Base-by-base conservation (phyloP, 768 basidiomycete genomes). In the Suillus plorans region DNA sequence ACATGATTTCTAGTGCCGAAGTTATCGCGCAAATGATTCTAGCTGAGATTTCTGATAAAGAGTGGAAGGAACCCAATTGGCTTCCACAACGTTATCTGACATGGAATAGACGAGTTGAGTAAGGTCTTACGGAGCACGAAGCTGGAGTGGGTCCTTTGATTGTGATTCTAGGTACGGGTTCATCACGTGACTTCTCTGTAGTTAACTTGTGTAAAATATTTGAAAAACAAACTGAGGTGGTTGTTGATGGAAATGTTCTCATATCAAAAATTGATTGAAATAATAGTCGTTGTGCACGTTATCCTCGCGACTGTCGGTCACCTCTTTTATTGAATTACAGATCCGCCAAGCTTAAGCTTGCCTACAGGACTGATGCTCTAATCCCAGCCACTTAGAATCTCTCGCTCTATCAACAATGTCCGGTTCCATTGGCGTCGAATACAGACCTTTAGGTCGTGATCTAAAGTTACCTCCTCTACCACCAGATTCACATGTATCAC, bases 51-150 rank as follows among this genome's bases (percentile, higher is more conserved):
- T 62, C 63, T 3, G 79, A 79, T 20, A 71, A 75, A 37, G 67
- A 68, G 8, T 91, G 88, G 87, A 73, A 65, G 9, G 64, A 70
- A 16, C 90, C 90, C 0, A 76, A 80, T 16, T 92, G 90, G 90
- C 73, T 92, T 44, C 90, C 90, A 14, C 73, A 79, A 34, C 80
- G 81, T 52, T 86, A 83, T 67, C 72, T 85, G 66, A 85, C 82
- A 0, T 65, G 70, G 74, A 69, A 60, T 22, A 66, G 67, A 34
- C 64, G 62, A 58, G 20, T 63, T 9, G 45, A 63, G 41, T 63
- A 16, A 63, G 14, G 37, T 22, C 14, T 31, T 28, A 20, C 18
- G 25, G 18, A 42, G 56, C 34, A n/a, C 3, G 22, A 52, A 8
- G 18, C 25, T 16, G 16, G 3, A 16, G 31, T 31, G 31, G 31